A percentile compares a stretch with the other conserved stretches of the same genome.
Evolutionary conservation across 108 stramenopile genomes (phyloP).

Genomic region (Pseudonitzschia multiseries): DNA sequence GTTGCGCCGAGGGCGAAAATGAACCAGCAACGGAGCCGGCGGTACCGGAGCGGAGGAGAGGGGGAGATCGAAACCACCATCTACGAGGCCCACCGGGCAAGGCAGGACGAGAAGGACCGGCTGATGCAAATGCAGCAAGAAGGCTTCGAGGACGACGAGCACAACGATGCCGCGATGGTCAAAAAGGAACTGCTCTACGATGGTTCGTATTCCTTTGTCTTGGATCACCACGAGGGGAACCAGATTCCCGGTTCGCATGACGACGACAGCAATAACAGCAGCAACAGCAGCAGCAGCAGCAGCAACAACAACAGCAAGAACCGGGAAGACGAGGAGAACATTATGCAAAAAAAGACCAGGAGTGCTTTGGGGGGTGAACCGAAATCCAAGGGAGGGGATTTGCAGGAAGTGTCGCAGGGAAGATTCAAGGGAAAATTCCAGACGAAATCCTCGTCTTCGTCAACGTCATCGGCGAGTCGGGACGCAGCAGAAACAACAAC

Average conservation of each 20-base stretch:
- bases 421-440: conserved; percentile 64
- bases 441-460: conserved; percentile 13
- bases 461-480: neutral
- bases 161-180: neutral
- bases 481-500: neutral
- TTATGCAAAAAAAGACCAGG: neutral
- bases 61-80: conserved; percentile 79
- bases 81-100: conserved; percentile 64
- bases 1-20: conserved; percentile 98
- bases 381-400: neutral
- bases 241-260: neutral
- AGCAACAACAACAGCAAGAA: neutral
- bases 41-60: conserved; percentile 92
- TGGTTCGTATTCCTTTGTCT: conserved; percentile 29
- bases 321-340: neutral
- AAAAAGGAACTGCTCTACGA: conserved; percentile 15
- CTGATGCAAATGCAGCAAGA: conserved; percentile 22
- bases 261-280: neutral
- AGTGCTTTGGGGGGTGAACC: neutral
- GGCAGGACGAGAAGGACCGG: conserved; percentile 44
- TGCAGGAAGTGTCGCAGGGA: conserved; percentile 52
- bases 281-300: too few species aligned
- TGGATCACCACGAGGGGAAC: conserved; percentile 11
- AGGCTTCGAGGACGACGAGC: conserved; percentile 36
- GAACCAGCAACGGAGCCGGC: conserved; percentile 96